Conservation (phyloP, 805 yeast genomes). For the Ogataea allantospora region DNA sequence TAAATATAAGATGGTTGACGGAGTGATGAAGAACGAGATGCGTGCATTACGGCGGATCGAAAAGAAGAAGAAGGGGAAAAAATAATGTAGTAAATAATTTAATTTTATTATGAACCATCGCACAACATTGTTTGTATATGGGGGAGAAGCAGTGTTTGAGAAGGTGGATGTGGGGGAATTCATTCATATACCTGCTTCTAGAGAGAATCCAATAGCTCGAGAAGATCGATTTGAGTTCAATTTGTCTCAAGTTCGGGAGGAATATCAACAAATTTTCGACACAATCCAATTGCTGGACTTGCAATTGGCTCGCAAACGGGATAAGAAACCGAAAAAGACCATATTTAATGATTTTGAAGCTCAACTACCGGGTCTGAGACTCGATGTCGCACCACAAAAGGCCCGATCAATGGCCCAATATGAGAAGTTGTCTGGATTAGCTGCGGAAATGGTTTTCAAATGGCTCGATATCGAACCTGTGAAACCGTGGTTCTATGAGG, state of each 20-base stretch:
- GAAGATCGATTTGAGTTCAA: slow-evolving; percentile 21
- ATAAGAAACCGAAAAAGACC: slow-evolving; percentile 9
- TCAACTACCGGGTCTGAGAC: slow-evolving; percentile 19
- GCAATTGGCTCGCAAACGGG: slow-evolving; percentile 7
- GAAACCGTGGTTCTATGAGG: slow-evolving; percentile 23
- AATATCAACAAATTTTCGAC: slow-evolving; percentile 8
- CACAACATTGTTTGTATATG: slow-evolving; percentile 21
- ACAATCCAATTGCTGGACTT: slow-evolving; percentile 14
- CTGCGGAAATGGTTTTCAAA: slow-evolving; percentile 11
- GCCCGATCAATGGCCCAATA: slow-evolving; percentile 26
- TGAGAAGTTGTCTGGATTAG: slow-evolving; percentile 14
- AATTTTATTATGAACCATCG: slow-evolving; percentile 14
- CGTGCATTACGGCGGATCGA: slow-evolving; percentile 88
- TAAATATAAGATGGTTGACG: slow-evolving; percentile 98
- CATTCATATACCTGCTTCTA: slow-evolving; percentile 21
- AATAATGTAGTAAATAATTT: slow-evolving; percentile 1
- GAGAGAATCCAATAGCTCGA: slow-evolving; percentile 13
- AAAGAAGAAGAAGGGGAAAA: slow-evolving; percentile 59
- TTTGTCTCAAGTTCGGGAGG: slow-evolving; percentile 5
- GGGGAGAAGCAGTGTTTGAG: slow-evolving; percentile 16
- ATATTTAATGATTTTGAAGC: slow-evolving; percentile 22
- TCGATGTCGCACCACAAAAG: slow-evolving; percentile 32
- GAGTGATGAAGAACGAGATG: slow-evolving; percentile 95
- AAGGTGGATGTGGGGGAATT: slow-evolving; percentile 9
- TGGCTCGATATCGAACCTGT: slow-evolving; percentile 7